Base-by-base conservation (phyloP, 331 rosid species). In the Dryas integrifolia region DNA sequence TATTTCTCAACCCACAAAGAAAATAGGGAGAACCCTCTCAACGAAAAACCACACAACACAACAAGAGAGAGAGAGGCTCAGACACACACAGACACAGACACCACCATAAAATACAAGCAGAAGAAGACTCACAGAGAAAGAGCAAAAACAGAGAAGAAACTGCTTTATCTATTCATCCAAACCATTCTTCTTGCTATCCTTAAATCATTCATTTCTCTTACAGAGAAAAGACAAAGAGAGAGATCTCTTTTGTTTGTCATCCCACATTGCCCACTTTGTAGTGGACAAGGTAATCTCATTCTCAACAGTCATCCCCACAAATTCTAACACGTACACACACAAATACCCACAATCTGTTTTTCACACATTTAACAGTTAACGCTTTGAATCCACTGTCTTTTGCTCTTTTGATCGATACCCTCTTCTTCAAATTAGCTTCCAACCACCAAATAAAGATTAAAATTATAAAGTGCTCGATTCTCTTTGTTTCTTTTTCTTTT, bases 241-340 rank as follows among this genome's bases (percentile, higher is more conserved):
- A 85, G 92, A 88, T 90, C 96, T 84, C 80, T 64, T 73, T 74
- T 81, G 86, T 88, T 74, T 81, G 86, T 88, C 82, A 80, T 87
- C 75, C 88, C 82, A 82, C 90, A 90, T 85, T 88, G 90, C 85
- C 85, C 80, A 70, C 88, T 80, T 86, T 85, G 90, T 83, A 83
- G 90, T 74, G 87, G 85, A 84, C 91, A 82, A 85, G 92, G 82
- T 87, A 85, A 80, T 82, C 91, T 88, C 86, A 45, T 55, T 47
- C 24, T 48, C 70, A 21, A 30, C 50, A 46, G 55, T 46, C 50
- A 59, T 26, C 38, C 30, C 46, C n/a, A 30, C 35, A 30, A 30
- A 30, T 30, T 30, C 35, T 2, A 30, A 30, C 35, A 30, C 35
- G 35, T 30, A 30, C 35, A 30, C 35, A 30, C 35, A 30, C 76